phyloP scores from a whole-genome alignment of 257 asterid genomes.

The Osmanthus fragrans region DNA sequence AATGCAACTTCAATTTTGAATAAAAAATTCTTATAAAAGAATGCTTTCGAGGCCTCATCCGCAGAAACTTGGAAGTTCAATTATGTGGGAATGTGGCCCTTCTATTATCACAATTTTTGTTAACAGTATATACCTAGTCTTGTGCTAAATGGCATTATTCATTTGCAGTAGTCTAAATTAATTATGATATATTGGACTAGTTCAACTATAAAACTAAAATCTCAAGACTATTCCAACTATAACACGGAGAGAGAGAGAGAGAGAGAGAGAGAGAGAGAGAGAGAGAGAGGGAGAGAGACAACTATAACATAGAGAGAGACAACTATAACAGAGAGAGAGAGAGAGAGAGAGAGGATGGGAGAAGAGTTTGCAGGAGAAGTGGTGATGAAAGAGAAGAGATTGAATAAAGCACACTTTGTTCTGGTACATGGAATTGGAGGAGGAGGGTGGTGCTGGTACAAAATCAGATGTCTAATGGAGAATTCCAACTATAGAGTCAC shows the following conservation, averaged over 20 bases:
- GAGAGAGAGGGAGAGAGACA: neutral
- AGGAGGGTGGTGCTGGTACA: constrained; percentile 97
- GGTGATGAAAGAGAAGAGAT: neutral
- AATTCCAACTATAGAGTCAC: constrained; percentile 64
- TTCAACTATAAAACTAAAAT: constrained; percentile 15
- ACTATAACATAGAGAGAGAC: neutral
- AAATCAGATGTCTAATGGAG: constrained; percentile 63
- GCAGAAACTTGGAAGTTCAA: neutral
- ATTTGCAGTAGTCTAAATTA: neutral
- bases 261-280: no score
- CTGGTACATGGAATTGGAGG: constrained; percentile 67
- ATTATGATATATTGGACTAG: constrained; percentile 18
- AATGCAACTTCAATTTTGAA: neutral
- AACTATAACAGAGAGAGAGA: neutral
- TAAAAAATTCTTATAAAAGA: no score
- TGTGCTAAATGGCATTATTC: no score
- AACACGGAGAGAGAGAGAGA: no score
- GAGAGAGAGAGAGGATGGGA: constrained; percentile 15
- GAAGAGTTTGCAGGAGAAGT: constrained; percentile 15
- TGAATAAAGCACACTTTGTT: constrained; percentile 57
- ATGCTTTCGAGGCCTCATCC: neutral
- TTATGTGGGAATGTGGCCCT: neutral
- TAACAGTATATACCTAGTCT: no score
- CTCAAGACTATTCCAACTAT: constrained; percentile 6
- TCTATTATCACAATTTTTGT: neutral